phyloP scores from a whole-genome alignment of 306 rosid genomes.

The Prosopis cineraria region DNA sequence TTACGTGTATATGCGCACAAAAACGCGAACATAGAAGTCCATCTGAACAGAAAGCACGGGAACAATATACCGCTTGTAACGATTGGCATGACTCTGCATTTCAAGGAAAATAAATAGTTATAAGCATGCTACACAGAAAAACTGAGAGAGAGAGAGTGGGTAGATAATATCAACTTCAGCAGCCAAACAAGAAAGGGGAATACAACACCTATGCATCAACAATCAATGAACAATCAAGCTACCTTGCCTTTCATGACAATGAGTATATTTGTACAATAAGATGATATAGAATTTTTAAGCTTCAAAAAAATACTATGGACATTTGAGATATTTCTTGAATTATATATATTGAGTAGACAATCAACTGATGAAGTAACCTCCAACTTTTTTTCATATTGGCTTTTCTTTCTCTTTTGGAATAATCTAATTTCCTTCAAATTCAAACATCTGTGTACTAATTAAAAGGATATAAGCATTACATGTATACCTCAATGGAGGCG shows the following conservation, averaged over 20 bases:
- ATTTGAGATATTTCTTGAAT: background rate
- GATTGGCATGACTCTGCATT: constrained; percentile 95
- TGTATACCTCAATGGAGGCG: constrained; percentile 90
- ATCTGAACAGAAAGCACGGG: constrained; percentile 94
- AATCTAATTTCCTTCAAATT: background rate
- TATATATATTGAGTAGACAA: background rate
- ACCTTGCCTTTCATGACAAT: background rate
- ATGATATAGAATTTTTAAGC: background rate
- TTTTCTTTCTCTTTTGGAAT: background rate
- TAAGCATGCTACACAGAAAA: background rate
- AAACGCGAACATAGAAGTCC: constrained; percentile 93
- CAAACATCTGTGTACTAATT: background rate
- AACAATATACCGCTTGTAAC: constrained; percentile 96
- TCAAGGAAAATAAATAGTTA: constrained; percentile 31
- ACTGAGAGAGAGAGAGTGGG: background rate
- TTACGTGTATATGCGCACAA: constrained; percentile 85
- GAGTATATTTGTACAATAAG: background rate
- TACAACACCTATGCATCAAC: background rate
- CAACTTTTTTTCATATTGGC: background rate
- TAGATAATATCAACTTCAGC: constrained; percentile 15
- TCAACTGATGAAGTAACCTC: background rate
- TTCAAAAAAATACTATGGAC: background rate
- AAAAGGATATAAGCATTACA: background rate
- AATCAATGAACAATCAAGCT: background rate
- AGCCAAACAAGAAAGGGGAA: constrained; percentile 14